These are phyloP conservation scores for Pythium plurisporium DNA, from an alignment of 352 stramenopile genomes.

Conservation along the genomic window DNA sequence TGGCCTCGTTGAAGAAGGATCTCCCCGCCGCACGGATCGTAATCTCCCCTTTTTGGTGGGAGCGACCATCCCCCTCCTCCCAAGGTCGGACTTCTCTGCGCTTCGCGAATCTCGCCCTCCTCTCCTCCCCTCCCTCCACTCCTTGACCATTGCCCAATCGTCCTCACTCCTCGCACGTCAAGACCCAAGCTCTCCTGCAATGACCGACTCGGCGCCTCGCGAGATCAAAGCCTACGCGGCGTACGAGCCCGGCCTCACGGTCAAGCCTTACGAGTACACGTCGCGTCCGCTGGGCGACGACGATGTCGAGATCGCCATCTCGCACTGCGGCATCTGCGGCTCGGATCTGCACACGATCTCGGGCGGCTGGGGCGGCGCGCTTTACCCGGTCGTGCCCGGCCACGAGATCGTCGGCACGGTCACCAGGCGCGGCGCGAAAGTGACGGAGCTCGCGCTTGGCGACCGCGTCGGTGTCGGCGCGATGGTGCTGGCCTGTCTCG, in stretches of 20 bases:
- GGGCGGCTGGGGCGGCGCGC: constrained; percentile 21
- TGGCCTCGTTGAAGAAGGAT: too few relatives aligned
- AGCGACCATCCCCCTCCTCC: too few relatives aligned
- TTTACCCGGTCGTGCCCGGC: constrained; percentile 23
- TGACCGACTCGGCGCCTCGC: constrained; percentile 7
- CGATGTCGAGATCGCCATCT: constrained; percentile 15
- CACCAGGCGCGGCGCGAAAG: constrained; percentile 12
- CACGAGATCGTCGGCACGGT: constrained; percentile 30
- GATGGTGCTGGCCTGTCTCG: constrained; percentile 15
- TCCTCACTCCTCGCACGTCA: background rate
- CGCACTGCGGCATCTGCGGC: constrained; percentile 30
- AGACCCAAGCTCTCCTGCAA: background rate
- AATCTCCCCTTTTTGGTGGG: too few relatives aligned
- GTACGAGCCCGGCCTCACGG: constrained; percentile 7
- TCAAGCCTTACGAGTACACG: constrained; percentile 24
- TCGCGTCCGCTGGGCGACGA: constrained; percentile 16
- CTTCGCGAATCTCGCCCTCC: too few relatives aligned
- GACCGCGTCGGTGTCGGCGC: constrained; percentile 13
- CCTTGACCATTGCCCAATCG: background rate
- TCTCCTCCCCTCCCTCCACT: too few relatives aligned
- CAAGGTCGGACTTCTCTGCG: too few relatives aligned
- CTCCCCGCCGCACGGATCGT: too few relatives aligned
- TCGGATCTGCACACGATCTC: constrained; percentile 30
- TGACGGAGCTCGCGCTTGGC: constrained; percentile 13
- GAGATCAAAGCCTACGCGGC: constrained; percentile 17